These are phyloP conservation scores for Pseudofabraea citricarpa DNA, from an alignment of 2,329 filamentous ascomycete species.

Conservation along the genomic window DNA sequence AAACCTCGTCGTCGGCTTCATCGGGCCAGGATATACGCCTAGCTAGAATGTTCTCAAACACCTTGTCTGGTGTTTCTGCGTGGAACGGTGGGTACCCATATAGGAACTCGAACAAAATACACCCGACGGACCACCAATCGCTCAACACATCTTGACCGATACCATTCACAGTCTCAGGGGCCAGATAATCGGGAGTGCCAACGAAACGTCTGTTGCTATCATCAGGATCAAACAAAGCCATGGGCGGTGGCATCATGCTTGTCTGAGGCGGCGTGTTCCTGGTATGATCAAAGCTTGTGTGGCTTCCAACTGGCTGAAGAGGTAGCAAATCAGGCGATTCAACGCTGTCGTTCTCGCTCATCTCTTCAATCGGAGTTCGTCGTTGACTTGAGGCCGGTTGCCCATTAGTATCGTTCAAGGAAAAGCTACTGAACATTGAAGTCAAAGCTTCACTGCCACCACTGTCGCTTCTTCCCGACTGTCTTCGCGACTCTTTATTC, in stretches of 20 bases:
- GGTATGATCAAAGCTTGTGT: slow-evolving; percentile 38
- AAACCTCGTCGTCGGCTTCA: slow-evolving; percentile 72
- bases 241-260: slow-evolving; percentile 80
- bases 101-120: slow-evolving; percentile 94
- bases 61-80: slow-evolving; percentile 80
- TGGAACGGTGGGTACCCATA: slow-evolving; percentile 94
- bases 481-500: slow-evolving; percentile 60
- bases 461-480: slow-evolving; percentile 86
- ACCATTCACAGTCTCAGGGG: slow-evolving; percentile 93
- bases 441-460: slow-evolving; percentile 82
- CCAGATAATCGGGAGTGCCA: slow-evolving; percentile 93
- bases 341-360: slow-evolving; percentile 63
- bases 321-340: slow-evolving; percentile 73
- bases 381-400: slow-evolving; percentile 30
- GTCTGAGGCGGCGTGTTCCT: slow-evolving; percentile 57
- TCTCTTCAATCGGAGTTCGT: slow-evolving; percentile 68
- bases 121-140: slow-evolving; percentile 99
- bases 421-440: slow-evolving; percentile 77
- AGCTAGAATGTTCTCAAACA: slow-evolving; percentile 93
- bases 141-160: slow-evolving; percentile 95
- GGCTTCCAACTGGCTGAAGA: slow-evolving; percentile 47
- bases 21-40: slow-evolving; percentile 91
- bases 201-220: slow-evolving; percentile 92
- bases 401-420: slow-evolving; percentile 57
- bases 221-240: slow-evolving; percentile 92